Evolutionary conservation across 2,329 filamentous ascomycete species (phyloP).

Genomic region (Sporothrix brunneoviolacea): DNA sequence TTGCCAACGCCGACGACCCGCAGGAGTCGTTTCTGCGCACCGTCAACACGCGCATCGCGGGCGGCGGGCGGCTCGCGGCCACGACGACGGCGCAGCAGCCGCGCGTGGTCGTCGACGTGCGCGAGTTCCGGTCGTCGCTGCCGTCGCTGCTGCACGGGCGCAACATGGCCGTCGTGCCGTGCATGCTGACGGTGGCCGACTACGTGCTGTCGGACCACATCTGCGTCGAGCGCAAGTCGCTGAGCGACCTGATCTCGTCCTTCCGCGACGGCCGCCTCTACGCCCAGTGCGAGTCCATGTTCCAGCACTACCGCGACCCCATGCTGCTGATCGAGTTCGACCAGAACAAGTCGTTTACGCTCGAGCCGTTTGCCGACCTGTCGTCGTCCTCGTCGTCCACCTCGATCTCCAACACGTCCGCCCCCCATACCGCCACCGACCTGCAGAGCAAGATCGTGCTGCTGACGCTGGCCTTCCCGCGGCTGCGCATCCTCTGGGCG

Average conservation of each 20-base stretch:
- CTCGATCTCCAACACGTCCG: conserved; percentile 41
- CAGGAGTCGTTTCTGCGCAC: conserved; percentile 91
- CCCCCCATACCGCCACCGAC: conserved; percentile 55
- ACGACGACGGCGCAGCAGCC: conserved; percentile 86
- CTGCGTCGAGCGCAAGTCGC: conserved; percentile 89
- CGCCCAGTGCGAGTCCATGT: conserved; percentile 89
- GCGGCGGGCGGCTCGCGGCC: conserved; percentile 75
- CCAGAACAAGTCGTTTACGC: conserved; percentile 92
- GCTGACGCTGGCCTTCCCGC: conserved; percentile 84
- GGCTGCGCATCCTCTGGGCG: conserved; percentile 88
- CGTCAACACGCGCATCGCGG: conserved; percentile 93
- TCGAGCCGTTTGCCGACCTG: conserved; percentile 71
- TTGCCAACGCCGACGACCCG: conserved; percentile 63
- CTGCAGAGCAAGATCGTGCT: conserved; percentile 89
- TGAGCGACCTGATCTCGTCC: conserved; percentile 84
- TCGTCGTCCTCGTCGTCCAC: conserved; percentile 23
- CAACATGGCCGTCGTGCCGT: conserved; percentile 82
- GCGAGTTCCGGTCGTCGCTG: conserved; percentile 89
- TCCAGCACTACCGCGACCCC: conserved; percentile 80
- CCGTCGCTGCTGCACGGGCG: conserved; percentile 87
- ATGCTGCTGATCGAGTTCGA: conserved; percentile 98
- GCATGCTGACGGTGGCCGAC: conserved; percentile 93
- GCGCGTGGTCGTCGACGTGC: conserved; percentile 87
- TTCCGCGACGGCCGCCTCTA: conserved; percentile 89
- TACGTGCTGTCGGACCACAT: conserved; percentile 89